Percentiles rank a stretch among this genome's conserved stretches.
These are phyloP conservation scores for Batkoa obscura DNA, from an alignment of 371 early-diverging fungal species.

Conservation along the genomic window DNA sequence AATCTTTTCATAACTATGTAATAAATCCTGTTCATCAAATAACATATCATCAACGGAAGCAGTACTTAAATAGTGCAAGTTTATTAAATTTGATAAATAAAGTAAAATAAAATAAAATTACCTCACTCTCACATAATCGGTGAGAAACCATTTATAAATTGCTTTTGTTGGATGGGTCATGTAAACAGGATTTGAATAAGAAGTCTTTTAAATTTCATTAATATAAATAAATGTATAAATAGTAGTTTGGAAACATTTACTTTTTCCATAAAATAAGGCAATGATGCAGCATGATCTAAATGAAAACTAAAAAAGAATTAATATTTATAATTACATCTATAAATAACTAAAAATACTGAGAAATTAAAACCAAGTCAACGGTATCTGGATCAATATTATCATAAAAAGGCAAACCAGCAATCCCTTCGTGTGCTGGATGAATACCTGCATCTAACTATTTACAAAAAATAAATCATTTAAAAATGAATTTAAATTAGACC, in stretches of 20 bases:
- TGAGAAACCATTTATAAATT: constrained; percentile 95
- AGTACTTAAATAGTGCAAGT: constrained; percentile 22
- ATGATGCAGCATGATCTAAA: constrained; percentile 98
- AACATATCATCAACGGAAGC: constrained; percentile 76
- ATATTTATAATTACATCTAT: constrained; percentile 5
- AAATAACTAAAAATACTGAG: constrained; percentile 47
- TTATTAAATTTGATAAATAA: background rate
- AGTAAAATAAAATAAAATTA: constrained; percentile 10
- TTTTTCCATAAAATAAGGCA: constrained; percentile 97
- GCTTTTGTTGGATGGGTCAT: constrained; percentile 99
- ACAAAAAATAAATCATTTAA: background rate
- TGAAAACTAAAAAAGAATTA: constrained; percentile 60
- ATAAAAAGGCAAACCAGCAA: constrained; percentile 93
- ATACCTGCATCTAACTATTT: constrained; percentile 93
- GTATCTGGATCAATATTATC: constrained; percentile 91
- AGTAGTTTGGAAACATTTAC: constrained; percentile 20
- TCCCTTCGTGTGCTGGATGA: constrained; percentile 97
- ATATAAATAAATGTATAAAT: background rate
- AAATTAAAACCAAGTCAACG: constrained; percentile 90
- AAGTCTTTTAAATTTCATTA: constrained; percentile 39
- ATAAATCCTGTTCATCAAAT: constrained; percentile 90
- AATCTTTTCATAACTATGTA: constrained; percentile 82
- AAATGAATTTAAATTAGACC: constrained; percentile 5
- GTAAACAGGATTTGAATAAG: constrained; percentile 95
- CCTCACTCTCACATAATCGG: constrained; percentile 94